Percentiles rank a stretch among this genome's conserved stretches.
Evolutionary conservation across 2,329 filamentous ascomycete genomes (phyloP).

Genomic region (Thelonectria rubi): DNA sequence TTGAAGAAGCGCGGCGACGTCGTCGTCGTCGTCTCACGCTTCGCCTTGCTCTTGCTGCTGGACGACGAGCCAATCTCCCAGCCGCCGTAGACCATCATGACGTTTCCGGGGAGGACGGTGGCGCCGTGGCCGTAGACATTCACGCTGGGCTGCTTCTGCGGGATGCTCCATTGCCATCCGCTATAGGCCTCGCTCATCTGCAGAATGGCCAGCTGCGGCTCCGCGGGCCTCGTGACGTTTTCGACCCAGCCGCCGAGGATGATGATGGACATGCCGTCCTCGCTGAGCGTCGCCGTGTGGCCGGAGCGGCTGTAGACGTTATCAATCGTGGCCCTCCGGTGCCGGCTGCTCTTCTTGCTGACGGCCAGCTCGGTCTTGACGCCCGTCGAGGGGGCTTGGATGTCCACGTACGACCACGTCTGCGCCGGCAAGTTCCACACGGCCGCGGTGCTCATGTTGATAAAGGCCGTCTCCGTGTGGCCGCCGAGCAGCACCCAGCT

Average conservation of each 20-base stretch:
- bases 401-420: slow-evolving; percentile 82
- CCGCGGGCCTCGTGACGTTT: slow-evolving; percentile 76
- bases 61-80: slow-evolving; percentile 56
- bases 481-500: slow-evolving; percentile 86
- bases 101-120: slow-evolving; percentile 69
- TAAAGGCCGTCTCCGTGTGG: slow-evolving; percentile 82
- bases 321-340: slow-evolving; percentile 30
- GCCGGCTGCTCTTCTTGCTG: slow-evolving; percentile 40
- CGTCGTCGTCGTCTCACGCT: slow-evolving; percentile 45
- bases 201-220: slow-evolving; percentile 82
- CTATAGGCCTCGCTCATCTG: slow-evolving; percentile 79
- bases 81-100: slow-evolving; percentile 74
- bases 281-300: slow-evolving; percentile 83
- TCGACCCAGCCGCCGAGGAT: slow-evolving; percentile 94
- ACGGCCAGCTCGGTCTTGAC: slow-evolving; percentile 65
- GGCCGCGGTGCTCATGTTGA: slow-evolving; percentile 93
- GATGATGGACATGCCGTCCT: slow-evolving; percentile 80
- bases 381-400: slow-evolving; percentile 56
- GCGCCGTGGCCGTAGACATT: slow-evolving; percentile 72
- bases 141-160: slow-evolving; percentile 57
- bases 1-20: slow-evolving; percentile 61
- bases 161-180: slow-evolving; percentile 76
- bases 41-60: slow-evolving; percentile 44
- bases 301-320: slow-evolving; percentile 84
- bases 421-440: slow-evolving; percentile 88